A percentile compares a stretch with the other conserved stretches of the same genome.
Conservation (phyloP, 2,329 filamentous ascomycete genomes). For the Aspergillus piperis region DNA sequence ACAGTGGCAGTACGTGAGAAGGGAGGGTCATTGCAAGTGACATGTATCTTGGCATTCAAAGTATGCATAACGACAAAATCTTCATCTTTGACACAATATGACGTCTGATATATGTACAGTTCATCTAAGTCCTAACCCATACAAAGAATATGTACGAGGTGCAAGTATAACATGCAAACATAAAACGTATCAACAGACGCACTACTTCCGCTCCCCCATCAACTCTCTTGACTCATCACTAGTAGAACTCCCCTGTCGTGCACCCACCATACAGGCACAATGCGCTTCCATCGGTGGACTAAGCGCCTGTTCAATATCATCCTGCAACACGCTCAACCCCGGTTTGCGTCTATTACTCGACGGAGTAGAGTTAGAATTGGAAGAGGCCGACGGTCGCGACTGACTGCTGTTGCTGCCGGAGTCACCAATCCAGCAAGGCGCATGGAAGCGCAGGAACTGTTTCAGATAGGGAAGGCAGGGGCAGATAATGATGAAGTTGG, state of each 20-base stretch:
- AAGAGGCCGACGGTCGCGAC: background rate
- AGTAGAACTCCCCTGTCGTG: background rate
- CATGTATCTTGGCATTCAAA: background rate
- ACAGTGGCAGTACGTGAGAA: background rate
- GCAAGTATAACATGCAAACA: too few relatives aligned
- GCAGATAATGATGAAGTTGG: conserved; percentile 16
- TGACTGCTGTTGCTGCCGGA: background rate
- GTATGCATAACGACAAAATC: background rate
- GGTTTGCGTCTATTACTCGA: background rate
- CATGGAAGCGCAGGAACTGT: conserved; percentile 12
- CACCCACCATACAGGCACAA: background rate
- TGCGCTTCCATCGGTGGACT: background rate
- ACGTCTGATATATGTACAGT: background rate
- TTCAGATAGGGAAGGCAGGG: conserved; percentile 9
- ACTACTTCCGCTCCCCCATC: background rate
- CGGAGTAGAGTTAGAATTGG: background rate
- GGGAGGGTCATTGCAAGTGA: too few relatives aligned
- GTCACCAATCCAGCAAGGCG: background rate
- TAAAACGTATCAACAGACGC: background rate
- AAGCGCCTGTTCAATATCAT: conserved; percentile 2
- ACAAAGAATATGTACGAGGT: too few relatives aligned
- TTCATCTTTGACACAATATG: background rate
- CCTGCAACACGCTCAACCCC: conserved; percentile 4
- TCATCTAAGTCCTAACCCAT: background rate
- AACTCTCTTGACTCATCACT: background rate